A percentile compares a stretch with the other conserved stretches of the same genome.
These are phyloP conservation scores for Taphrina populina DNA, from an alignment of 1,139 yeast genomes.

Conservation along the genomic window DNA sequence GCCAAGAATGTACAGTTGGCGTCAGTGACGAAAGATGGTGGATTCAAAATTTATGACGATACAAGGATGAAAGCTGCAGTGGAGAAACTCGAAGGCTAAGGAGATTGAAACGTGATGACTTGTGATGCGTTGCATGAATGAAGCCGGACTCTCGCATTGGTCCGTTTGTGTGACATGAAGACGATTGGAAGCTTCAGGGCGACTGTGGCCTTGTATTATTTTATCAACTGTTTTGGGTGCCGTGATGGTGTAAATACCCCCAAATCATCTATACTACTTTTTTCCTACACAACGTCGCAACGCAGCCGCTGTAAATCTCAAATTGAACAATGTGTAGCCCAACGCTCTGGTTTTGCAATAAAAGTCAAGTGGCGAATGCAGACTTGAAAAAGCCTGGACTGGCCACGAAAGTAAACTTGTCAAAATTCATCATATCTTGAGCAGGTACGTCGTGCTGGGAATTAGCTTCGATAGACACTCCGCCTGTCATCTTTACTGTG, in stretches of 20 bases:
- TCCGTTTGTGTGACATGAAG: too few relatives aligned
- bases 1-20: conserved; percentile 95
- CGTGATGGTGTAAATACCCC: too few relatives aligned
- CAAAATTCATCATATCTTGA: conserved; percentile 22
- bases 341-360: too few relatives aligned
- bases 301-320: too few relatives aligned
- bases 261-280: too few relatives aligned
- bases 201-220: too few relatives aligned
- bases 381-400: conserved; percentile 27
- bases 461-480: conserved; percentile 12
- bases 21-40: conserved; percentile 79
- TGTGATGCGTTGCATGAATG: too few relatives aligned
- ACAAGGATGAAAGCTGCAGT: conserved; percentile 82
- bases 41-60: conserved; percentile 83
- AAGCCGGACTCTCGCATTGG: too few relatives aligned
- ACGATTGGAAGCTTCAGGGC: too few relatives aligned
- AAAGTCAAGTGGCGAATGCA: conserved; percentile 8
- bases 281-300: too few relatives aligned
- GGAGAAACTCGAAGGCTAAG: conserved; percentile 54
- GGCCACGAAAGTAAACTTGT: conserved; percentile 32
- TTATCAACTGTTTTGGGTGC: too few relatives aligned
- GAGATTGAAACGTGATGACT: not conserved
- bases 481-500: not conserved
- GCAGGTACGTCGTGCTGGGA: not conserved
- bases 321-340: too few relatives aligned